Evolutionary conservation across 306 rosid species (phyloP).

Genomic region (Senna siamea): DNA sequence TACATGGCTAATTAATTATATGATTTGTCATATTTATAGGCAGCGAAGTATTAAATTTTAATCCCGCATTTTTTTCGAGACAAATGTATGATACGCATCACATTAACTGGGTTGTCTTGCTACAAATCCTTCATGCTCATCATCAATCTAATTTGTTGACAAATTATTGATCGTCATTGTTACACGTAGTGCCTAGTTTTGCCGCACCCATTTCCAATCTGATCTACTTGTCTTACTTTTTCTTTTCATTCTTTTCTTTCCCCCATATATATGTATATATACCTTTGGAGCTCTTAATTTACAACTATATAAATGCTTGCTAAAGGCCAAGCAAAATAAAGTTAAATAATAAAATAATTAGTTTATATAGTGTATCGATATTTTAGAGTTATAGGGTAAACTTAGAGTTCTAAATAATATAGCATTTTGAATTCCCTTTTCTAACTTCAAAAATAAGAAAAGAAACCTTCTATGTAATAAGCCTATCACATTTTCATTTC

Average conservation of each 20-base stretch:
- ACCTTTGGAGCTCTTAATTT: background rate
- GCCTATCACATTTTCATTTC: too few species aligned
- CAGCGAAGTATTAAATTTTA: slow-evolving; percentile 17
- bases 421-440: too few species aligned
- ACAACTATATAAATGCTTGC: too few species aligned
- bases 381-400: too few species aligned
- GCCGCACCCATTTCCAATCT: slow-evolving; percentile 17
- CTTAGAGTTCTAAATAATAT: too few species aligned
- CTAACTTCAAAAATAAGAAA: too few species aligned
- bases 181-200: slow-evolving; percentile 30
- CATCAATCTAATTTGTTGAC: slow-evolving; percentile 32
- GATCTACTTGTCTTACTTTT: background rate
- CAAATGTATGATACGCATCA: slow-evolving; percentile 17
- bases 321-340: too few species aligned
- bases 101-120: slow-evolving; percentile 37
- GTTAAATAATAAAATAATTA: too few species aligned
- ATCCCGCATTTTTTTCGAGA: slow-evolving; percentile 30
- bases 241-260: background rate
- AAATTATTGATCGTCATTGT: slow-evolving; percentile 17
- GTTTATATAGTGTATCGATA: too few species aligned
- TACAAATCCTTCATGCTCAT: slow-evolving; percentile 20
- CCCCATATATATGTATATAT: background rate
- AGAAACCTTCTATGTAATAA: too few species aligned
- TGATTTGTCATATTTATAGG: slow-evolving; percentile 9
- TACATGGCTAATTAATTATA: too few species aligned